Evolutionary conservation across 805 yeast species (phyloP).

Genomic region (Komagataella kurtzmanii): DNA sequence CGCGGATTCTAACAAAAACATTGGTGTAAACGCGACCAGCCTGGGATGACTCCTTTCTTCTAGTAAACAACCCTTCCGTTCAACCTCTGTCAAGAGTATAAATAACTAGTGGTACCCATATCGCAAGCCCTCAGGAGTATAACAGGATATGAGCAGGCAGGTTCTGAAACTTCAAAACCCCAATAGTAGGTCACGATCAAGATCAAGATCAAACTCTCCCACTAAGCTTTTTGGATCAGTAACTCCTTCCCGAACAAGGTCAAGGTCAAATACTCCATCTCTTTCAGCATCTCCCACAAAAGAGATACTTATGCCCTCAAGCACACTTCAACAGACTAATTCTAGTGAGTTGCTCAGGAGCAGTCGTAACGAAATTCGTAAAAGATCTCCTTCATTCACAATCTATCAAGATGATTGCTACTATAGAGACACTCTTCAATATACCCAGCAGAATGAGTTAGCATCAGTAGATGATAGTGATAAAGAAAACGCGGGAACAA

Average conservation of each 20-base stretch:
- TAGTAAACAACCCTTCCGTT: neutral
- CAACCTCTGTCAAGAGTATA: neutral
- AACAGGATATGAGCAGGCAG: neutral
- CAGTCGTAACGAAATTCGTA: neutral
- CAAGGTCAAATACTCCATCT: neutral
- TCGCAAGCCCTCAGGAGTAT: neutral
- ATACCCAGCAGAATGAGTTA: neutral
- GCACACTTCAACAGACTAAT: neutral
- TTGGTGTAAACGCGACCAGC: neutral
- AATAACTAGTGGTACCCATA: neutral
- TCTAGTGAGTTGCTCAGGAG: neutral
- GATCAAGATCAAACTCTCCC: neutral
- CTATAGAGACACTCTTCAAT: neutral
- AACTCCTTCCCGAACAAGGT: neutral
- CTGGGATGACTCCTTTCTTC: neutral
- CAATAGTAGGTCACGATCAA: neutral
- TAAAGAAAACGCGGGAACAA: neutral
- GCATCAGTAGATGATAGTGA: neutral
- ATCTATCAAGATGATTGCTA: neutral
- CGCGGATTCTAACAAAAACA: neutral
- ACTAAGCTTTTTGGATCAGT: neutral
- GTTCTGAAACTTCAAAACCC: neutral
- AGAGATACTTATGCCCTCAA: neutral
- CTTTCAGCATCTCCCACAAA: neutral
- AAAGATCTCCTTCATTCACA: neutral